Conservation (phyloP, 805 yeast species). For the Starmerella riodocensis region DNA sequence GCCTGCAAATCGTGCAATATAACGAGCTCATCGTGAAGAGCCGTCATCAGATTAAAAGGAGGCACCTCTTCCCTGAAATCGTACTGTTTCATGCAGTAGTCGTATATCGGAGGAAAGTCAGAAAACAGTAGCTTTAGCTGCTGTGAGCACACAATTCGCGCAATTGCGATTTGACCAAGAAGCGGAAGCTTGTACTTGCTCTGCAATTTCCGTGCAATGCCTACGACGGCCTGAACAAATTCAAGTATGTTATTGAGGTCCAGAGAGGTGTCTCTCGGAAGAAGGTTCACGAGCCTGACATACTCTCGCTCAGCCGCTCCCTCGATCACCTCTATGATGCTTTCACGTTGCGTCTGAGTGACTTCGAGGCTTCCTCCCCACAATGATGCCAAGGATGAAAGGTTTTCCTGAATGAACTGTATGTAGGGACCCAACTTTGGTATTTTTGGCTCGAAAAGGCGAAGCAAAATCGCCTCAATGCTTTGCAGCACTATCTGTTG, state of each 20-base stretch:
- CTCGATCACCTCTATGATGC: constrained; percentile 28
- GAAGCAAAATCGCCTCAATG: background rate
- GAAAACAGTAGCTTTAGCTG: constrained; percentile 26
- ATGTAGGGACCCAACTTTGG: constrained; percentile 50
- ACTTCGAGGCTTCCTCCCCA: constrained; percentile 33
- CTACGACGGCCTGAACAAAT: constrained; percentile 41
- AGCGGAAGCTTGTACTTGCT: constrained; percentile 48
- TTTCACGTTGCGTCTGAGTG: constrained; percentile 34
- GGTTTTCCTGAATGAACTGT: constrained; percentile 36
- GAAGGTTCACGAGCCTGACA: constrained; percentile 31
- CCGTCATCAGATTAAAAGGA: constrained; percentile 43
- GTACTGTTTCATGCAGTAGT: constrained; percentile 22
- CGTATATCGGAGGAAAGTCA: constrained; percentile 28
- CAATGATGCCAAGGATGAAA: constrained; percentile 24
- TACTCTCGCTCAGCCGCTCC: constrained; percentile 35
- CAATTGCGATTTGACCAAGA: constrained; percentile 43
- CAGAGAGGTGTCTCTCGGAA: constrained; percentile 50
- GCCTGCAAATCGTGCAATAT: constrained; percentile 40
- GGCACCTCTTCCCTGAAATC: constrained; percentile 20
- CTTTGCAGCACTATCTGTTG: background rate
- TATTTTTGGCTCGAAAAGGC: constrained; percentile 22
- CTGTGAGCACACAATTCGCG: constrained; percentile 27
- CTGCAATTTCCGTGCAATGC: constrained; percentile 39
- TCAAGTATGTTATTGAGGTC: constrained; percentile 43
- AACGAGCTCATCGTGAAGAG: constrained; percentile 39